Base-by-base conservation (phyloP, 306 rosid species). In the Lathyrus tuberosus region DNA sequence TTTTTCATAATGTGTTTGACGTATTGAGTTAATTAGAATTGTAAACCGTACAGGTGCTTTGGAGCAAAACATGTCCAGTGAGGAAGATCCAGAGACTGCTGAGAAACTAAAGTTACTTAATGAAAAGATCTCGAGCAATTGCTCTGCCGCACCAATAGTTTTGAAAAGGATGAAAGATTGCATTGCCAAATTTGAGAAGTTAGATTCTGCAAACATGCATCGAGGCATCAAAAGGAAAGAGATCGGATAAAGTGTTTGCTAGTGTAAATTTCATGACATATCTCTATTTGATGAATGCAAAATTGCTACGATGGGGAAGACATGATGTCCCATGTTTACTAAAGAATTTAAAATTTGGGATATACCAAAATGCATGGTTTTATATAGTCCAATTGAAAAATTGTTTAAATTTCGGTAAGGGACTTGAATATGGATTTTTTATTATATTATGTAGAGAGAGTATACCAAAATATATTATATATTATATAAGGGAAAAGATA, bases 91-190 rank as follows among this genome's bases (percentile, higher is more conserved):
- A 52, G 90, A 84, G 81, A 72, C 75, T 33, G 81, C 79, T 28
- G 70, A 78, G 81, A 90, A 88, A 79, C 66, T 83, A 35, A 88
- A 56, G 35, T 60, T 93, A 72, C 81, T 90, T 15, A 82, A 83
- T n/a, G 94, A 85, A 8, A 90, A 88, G 79, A 71, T 85, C 44
- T 75, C 94, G n/a, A 75, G 80, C 61, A 93, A 93, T 76, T 76
- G 74, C 41, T 58, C 84, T 18, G 79, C 79, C 11, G 67, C 90
- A 81, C 96, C 89, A 33, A 6, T 73, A 59, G 88, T 87, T 67
- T 46, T 88, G 89, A 83, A 88, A 83, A 85, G 96, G 80, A 83
- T 88, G 86, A 83, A 76, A 66, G 97, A 86, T 22, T 90, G 97
- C 72, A 78, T 86, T 72, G 76, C 87, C 10, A 86, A 79, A 60